A percentile compares a stretch with the other conserved stretches of the same genome.
phyloP scores from a whole-genome alignment of 176 grass and related monocot genomes.

The Chloris gayana region DNA sequence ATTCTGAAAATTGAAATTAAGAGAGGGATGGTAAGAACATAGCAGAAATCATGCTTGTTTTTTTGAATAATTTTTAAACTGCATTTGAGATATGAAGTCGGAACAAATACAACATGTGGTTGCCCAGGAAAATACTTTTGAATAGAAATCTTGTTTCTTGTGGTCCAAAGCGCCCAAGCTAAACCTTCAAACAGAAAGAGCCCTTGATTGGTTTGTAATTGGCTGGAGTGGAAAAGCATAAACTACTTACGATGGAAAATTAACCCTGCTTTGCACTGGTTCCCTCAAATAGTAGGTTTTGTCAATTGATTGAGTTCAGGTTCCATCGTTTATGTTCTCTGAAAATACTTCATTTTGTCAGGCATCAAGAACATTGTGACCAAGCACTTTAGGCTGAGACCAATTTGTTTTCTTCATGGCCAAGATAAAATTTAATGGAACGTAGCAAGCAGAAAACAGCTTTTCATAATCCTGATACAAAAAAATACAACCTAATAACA shows the following conservation, averaged over 20 bases:
- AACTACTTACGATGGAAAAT: not conserved
- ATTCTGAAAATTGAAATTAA: no score
- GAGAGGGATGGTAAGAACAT: no score
- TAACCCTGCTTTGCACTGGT: not conserved
- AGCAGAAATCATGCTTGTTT: no score
- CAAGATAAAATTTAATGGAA: not conserved
- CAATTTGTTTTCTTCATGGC: not conserved
- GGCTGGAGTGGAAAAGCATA: no score
- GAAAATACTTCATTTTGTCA: not conserved
- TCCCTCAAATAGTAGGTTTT: not conserved
- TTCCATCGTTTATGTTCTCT: not conserved
- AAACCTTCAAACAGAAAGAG: no score
- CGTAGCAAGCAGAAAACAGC: not conserved
- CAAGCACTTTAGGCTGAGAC: not conserved
- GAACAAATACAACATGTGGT: no score
- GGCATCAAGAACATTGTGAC: not conserved
- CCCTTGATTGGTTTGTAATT: no score
- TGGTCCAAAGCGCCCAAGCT: no score
- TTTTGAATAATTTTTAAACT: no score
- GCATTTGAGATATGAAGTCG: no score
- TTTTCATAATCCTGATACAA: constrained; percentile 12
- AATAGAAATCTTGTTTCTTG: no score
- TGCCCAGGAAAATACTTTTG: no score
- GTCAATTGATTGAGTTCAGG: not conserved
- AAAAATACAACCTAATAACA: constrained; percentile 33